Percentiles rank a stretch among this genome's conserved stretches.
These are phyloP conservation scores for Xylariaceae sp. DNA, from an alignment of 2,329 filamentous ascomycete species.

Conservation along the genomic window DNA sequence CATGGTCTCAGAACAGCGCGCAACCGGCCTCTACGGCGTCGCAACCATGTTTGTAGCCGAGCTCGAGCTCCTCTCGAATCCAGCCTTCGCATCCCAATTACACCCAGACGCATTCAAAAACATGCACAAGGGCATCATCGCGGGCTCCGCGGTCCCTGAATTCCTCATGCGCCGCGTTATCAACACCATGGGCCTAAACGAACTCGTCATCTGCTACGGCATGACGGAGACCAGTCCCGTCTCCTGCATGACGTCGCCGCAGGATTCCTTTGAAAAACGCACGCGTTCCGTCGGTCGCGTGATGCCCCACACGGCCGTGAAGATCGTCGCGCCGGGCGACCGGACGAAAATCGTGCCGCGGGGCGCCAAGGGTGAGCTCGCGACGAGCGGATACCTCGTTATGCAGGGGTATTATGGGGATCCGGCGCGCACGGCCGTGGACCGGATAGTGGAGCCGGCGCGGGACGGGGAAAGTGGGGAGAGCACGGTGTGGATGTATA, in stretches of 20 bases:
- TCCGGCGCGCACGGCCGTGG: constrained; percentile 61
- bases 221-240: constrained; percentile 89
- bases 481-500: constrained; percentile 73
- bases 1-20: constrained; percentile 48
- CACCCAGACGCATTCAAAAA: constrained; percentile 31
- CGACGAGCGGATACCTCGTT: constrained; percentile 75
- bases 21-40: constrained; percentile 75
- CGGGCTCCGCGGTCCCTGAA: constrained; percentile 78
- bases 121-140: constrained; percentile 84
- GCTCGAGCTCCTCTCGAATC: constrained; percentile 64
- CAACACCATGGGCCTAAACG: constrained; percentile 65
- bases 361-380: constrained; percentile 71
- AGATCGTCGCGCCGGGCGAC: constrained; percentile 69
- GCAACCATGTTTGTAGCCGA: constrained; percentile 92
- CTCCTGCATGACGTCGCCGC: constrained; percentile 73
- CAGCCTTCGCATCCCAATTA: constrained; percentile 28
- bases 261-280: constrained; percentile 67
- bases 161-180: constrained; percentile 75
- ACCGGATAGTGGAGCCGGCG: constrained; percentile 37
- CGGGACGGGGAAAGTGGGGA: not conserved
- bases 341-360: constrained; percentile 54
- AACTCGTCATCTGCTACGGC: constrained; percentile 90
- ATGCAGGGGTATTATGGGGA: constrained; percentile 93
- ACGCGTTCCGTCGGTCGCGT: constrained; percentile 72
- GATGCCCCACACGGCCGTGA: constrained; percentile 72